These are phyloP conservation scores for Geotrichum aggregatum DNA, from an alignment of 1,139 yeast genomes.

Conservation along the genomic window DNA sequence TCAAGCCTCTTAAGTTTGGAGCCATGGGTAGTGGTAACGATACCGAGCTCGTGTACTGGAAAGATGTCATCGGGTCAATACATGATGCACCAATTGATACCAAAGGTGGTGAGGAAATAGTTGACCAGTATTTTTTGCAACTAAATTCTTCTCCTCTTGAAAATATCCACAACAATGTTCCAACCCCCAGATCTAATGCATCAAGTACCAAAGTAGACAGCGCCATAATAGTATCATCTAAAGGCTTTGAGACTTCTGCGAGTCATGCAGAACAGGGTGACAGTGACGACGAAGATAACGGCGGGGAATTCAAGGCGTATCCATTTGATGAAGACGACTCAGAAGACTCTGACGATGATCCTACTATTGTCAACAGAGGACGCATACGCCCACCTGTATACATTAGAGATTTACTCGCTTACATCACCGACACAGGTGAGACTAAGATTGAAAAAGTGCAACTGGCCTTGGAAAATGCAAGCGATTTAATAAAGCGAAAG, in stretches of 20 bases:
- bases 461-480: constrained; percentile 51
- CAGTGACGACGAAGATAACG: constrained; percentile 23
- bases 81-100: constrained; percentile 21
- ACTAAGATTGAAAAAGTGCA: constrained; percentile 46
- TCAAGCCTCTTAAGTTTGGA: constrained; percentile 42
- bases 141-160: background rate
- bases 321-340: constrained; percentile 27
- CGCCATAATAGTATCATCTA: background rate
- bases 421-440: constrained; percentile 44
- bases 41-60: constrained; percentile 24
- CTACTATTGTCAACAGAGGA: constrained; percentile 44
- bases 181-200: background rate
- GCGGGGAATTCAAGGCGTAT: constrained; percentile 28
- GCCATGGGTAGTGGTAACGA: constrained; percentile 26
- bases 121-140: constrained; percentile 8
- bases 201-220: background rate
- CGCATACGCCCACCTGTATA: constrained; percentile 53
- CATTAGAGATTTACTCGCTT: constrained; percentile 57
- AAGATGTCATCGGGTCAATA: constrained; percentile 1
- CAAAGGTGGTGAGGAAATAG: constrained; percentile 10
- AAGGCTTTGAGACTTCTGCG: background rate
- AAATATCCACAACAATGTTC: background rate
- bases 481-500: constrained; percentile 55
- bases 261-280: constrained; percentile 14
- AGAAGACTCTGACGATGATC: constrained; percentile 36